These are phyloP conservation scores for Leccinum ponderosum DNA, from an alignment of 1,284 basidiomycete species.

Conservation along the genomic window DNA sequence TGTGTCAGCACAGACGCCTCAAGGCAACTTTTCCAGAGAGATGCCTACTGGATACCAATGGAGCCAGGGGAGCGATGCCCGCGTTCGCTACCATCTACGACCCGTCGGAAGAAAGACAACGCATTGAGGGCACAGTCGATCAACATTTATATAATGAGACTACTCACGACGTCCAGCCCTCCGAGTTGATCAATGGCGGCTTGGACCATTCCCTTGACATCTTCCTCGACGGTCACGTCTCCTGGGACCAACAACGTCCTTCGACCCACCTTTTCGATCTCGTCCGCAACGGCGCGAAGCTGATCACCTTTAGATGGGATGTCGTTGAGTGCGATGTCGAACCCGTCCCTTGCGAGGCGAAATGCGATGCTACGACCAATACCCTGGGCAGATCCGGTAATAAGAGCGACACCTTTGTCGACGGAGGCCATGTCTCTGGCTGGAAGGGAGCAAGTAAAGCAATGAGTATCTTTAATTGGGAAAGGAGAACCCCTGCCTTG, in stretches of 20 bases:
- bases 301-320: constrained; percentile 1
- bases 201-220: constrained; percentile 6
- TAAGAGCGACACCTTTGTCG: constrained; percentile 17
- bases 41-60: neutral
- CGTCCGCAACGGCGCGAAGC: constrained; percentile 2
- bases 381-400: constrained; percentile 28
- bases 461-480: too few relatives aligned
- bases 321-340: constrained; percentile 26
- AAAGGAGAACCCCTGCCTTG: too few relatives aligned
- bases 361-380: constrained; percentile 30
- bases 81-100: constrained; percentile 6
- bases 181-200: neutral
- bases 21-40: too few relatives aligned
- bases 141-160: neutral
- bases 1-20: neutral
- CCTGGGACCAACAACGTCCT: neutral
- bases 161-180: constrained; percentile 1
- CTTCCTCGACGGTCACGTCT: constrained; percentile 10
- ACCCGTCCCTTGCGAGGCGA: constrained; percentile 30
- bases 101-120: neutral
- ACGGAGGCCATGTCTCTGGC: neutral
- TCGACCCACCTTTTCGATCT: constrained; percentile 5
- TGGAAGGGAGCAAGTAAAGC: neutral
- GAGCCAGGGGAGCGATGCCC: neutral
- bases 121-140: neutral